Base-by-base conservation (phyloP, 1,139 yeast species). In the Lodderomyces jiufengensis region DNA sequence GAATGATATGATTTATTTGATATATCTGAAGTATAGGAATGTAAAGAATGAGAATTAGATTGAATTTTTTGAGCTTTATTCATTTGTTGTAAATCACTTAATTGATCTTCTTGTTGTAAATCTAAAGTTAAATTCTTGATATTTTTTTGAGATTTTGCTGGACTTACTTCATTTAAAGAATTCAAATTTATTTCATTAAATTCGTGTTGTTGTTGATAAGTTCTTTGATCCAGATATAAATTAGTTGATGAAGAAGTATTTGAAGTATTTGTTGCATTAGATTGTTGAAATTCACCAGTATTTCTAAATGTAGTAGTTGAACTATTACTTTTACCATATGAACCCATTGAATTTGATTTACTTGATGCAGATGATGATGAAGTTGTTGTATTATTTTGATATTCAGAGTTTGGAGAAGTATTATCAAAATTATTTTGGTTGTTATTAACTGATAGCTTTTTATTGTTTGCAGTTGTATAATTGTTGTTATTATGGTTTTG, bases 121-220 rank as follows among this genome's bases (percentile, higher is more conserved):
- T 59, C 51, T 30, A 63, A 54, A 9, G 51, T 57, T 34, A 65
- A 53, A 36, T 61, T 61, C 51, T 60, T 63, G 35, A 52, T 45
- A 44, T 65, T 65, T 41, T 52, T 59, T 18, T 25, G 29, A n/a
- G 22, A 23, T 22, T 25, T 28, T 27, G 33, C 8, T 18, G 33
- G 22, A 18, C 26, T 15, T 15, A 16, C 8, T 7, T 16, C n/a
- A 11, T 3, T 13, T 9, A 18, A 7, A 2, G 31, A 11, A 3
- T 12, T 18, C 7, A 22, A 5, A 14, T 8, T 24, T 15, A 25
- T 16, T 20, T 10, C 27, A 10, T 27, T 25, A 12, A 16, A 24
- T 16, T 21, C 23, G 22, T 25, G 22, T 13, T 9, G 21, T 9
- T 20, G 29, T 11, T 24, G 9, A 6, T 11, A 27, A 25, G 31